A percentile compares a stretch with the other conserved stretches of the same genome.
Conservation (phyloP, 352 stramenopile genomes). For the Phytopythium helicoides region DNA sequence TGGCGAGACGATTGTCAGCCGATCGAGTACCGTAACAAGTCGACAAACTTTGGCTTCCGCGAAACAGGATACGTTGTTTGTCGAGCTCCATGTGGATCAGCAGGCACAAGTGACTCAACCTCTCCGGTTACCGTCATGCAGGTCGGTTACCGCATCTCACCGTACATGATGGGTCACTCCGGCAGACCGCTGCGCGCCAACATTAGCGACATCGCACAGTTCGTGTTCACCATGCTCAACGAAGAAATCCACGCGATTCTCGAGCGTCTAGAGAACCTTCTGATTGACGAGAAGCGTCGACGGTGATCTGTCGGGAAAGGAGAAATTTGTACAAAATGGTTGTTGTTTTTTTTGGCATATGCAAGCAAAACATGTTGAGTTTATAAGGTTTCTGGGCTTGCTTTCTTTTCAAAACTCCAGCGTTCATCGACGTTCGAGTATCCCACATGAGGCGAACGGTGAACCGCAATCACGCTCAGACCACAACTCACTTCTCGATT, state of each 20-base stretch:
- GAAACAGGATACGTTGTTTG: slow-evolving; percentile 7
- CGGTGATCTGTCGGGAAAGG: too few species aligned
- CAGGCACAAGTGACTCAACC: too few species aligned
- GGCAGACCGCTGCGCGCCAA: slow-evolving; percentile 7
- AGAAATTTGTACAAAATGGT: too few species aligned
- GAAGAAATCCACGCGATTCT: slow-evolving; percentile 10
- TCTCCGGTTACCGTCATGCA: slow-evolving; percentile 13
- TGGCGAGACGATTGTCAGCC: slow-evolving; percentile 18
- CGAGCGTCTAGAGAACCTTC: slow-evolving; percentile 12
- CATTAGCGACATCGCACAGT: slow-evolving; percentile 20
- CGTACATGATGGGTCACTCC: slow-evolving; percentile 15
- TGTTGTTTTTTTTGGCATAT: too few species aligned
- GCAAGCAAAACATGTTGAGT: too few species aligned
- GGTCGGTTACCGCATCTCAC: slow-evolving; percentile 23
- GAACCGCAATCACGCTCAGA: too few species aligned
- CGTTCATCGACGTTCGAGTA: too few species aligned
- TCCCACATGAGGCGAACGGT: too few species aligned
- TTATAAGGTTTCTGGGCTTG: too few species aligned
- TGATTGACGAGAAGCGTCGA: slow-evolving; percentile 14
- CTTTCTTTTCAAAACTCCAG: too few species aligned
- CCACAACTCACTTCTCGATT: too few species aligned
- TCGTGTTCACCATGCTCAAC: slow-evolving; percentile 23
- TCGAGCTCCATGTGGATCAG: too few species aligned
- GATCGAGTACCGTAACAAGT: not conserved
- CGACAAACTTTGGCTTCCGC: slow-evolving; percentile 4